Base-by-base conservation (phyloP, 257 asterid genomes). In the Rhazya stricta region DNA sequence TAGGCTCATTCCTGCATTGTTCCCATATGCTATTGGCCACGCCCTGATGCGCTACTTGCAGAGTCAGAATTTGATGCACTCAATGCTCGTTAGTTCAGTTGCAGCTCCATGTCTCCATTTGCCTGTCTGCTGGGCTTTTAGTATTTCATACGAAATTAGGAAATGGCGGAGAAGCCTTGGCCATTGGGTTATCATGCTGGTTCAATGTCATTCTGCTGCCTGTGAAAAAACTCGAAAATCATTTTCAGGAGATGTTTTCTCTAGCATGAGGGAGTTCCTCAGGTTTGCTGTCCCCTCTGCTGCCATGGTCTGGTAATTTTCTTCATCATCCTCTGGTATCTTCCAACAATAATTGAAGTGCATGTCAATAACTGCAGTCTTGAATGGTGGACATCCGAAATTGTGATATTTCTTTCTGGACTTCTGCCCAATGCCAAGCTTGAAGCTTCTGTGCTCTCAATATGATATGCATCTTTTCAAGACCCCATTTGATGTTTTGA, bases 311-410 rank as follows among this genome's bases (percentile, higher is more conserved):
- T 73, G 82, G 78, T 79, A 78, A 73, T 66, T 46, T 58, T 7
- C 32, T 56, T 56, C 2, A n/a, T n/a, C 9, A 1, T 56, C 29
- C 62, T 56, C 3, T 56, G 4, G 15, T 9, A 23, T 56, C 32
- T 9, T 6, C 15, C 30, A 56, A n/a, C n/a, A 56, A 56, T 9
- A 66, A 19, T 23, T 34, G 51, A 21, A 13, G 1, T 3, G 71
- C 9, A 19, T 66, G 13, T 8, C 30, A 56, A 56, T 56, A n/a
- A 56, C 13, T 23, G 62, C 62, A 56, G 62, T n/a, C 62, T 56
- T 56, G 81, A 77, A 37, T 62, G 81, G 77, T 77, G 77, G 77
- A 41, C 76, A n/a, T 77, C 71, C 39, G 81, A 77, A 69, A 46
- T 77, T 58, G 76, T 25, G 1, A 25, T 71, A 45, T 11, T 71